phyloP scores from a whole-genome alignment of 2,329 filamentous ascomycete species.

The Beauveria brongniartii region DNA sequence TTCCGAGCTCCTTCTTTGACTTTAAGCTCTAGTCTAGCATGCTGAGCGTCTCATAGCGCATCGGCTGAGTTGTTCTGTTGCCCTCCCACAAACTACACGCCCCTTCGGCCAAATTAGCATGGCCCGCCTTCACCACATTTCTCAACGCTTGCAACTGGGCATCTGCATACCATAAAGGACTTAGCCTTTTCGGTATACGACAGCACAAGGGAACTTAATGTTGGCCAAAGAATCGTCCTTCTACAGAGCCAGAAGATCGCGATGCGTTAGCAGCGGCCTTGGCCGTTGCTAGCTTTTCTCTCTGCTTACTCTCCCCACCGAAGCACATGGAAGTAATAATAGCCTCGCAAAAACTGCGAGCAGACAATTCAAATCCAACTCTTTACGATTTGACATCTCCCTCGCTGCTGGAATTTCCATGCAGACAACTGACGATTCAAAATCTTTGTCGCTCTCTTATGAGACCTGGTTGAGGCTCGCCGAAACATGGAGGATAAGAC shows the following conservation, averaged over 20 bases:
- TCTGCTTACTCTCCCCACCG: constrained; percentile 4
- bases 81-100: not conserved
- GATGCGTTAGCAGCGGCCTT: not conserved
- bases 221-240: not conserved
- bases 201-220: not conserved
- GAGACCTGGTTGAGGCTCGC: not conserved
- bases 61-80: not conserved
- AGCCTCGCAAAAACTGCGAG: not conserved
- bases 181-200: constrained; percentile 2
- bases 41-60: not conserved
- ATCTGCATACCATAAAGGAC: not conserved
- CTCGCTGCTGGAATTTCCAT: too few relatives aligned
- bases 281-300: constrained; percentile 2
- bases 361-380: not conserved
- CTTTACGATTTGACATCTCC: not conserved
- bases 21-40: not conserved
- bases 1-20: not conserved
- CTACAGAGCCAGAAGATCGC: not conserved
- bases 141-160: not conserved
- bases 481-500: not conserved
- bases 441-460: too few relatives aligned
- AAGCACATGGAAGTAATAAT: not conserved
- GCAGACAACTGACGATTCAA: too few relatives aligned
- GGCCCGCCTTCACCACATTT: not conserved
- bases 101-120: not conserved